Percentiles rank a stretch among this genome's conserved stretches.
Evolutionary conservation across 208 protist genomes (phyloP).

Genomic region (Acanthamoeba polyphaga): DNA sequence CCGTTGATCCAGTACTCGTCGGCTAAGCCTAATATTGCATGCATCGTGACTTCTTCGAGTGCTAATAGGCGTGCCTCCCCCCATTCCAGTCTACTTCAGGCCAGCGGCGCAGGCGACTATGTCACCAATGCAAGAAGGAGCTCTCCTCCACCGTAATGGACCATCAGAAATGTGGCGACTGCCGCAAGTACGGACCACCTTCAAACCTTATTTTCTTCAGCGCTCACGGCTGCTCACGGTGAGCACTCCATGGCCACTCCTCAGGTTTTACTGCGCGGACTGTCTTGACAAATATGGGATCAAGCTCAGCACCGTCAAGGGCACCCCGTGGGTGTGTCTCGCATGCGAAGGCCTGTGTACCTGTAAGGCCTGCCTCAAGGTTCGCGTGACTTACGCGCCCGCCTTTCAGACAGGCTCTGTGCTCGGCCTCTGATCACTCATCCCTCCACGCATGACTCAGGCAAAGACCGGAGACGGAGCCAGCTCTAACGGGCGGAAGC

Average conservation of each 20-base stretch:
- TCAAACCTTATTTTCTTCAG: too few relatives aligned
- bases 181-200: neutral
- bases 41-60: too few relatives aligned
- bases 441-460: too few relatives aligned
- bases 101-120: neutral
- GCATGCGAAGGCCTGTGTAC: neutral
- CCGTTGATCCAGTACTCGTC: too few relatives aligned
- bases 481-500: neutral
- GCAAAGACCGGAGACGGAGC: too few relatives aligned
- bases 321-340: neutral
- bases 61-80: too few relatives aligned
- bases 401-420: too few relatives aligned
- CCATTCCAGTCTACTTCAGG: too few relatives aligned
- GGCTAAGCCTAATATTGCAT: too few relatives aligned
- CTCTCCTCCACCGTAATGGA: neutral
- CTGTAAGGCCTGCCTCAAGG: neutral
- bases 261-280: neutral
- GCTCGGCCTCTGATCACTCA: neutral
- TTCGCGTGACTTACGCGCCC: neutral
- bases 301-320: neutral
- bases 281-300: neutral
- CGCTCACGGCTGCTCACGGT: too few relatives aligned
- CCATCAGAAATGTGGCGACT: neutral
- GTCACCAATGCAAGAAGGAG: neutral
- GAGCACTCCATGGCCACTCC: neutral